Conservation (phyloP, 441 rosid species). For the Adansonia madagascariensis region DNA sequence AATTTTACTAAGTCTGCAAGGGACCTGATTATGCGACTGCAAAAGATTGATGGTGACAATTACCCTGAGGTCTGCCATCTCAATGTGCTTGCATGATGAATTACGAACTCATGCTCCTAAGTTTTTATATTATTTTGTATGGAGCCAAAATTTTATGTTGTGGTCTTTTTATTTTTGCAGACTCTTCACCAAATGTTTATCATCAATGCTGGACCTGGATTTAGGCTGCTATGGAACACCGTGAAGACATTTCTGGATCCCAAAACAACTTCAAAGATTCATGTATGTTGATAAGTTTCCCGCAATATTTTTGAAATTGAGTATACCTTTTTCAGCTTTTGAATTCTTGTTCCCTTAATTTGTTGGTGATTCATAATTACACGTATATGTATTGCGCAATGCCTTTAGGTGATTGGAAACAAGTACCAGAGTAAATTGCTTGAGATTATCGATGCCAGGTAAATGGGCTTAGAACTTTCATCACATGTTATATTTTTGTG, state of each 20-base stretch:
- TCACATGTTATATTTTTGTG: background rate
- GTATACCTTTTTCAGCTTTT: background rate
- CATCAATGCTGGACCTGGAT: constrained; percentile 97
- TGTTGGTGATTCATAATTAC: background rate
- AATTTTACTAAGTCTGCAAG: constrained; percentile 90
- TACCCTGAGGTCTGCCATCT: constrained; percentile 79
- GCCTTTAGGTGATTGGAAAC: constrained; percentile 85
- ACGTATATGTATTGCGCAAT: constrained; percentile 23
- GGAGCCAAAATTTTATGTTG: constrained; percentile 18
- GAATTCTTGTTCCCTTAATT: background rate
- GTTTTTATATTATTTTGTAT: background rate
- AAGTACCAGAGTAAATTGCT: constrained; percentile 94
- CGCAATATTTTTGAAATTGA: background rate
- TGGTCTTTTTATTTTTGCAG: constrained; percentile 48
- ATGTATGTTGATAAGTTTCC: constrained; percentile 48
- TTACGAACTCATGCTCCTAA: constrained; percentile 1
- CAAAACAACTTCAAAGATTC: constrained; percentile 93
- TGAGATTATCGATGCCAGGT: constrained; percentile 91
- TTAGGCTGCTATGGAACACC: constrained; percentile 93
- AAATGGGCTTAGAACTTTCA: constrained; percentile 28
- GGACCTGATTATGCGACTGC: constrained; percentile 88
- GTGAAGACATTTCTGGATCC: constrained; percentile 93
- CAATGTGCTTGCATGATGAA: constrained; percentile 26
- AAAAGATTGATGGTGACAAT: constrained; percentile 93
- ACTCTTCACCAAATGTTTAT: constrained; percentile 96